These are phyloP conservation scores for Solanum corneliomulleri DNA, from an alignment of 257 asterid species.

Conservation along the genomic window DNA sequence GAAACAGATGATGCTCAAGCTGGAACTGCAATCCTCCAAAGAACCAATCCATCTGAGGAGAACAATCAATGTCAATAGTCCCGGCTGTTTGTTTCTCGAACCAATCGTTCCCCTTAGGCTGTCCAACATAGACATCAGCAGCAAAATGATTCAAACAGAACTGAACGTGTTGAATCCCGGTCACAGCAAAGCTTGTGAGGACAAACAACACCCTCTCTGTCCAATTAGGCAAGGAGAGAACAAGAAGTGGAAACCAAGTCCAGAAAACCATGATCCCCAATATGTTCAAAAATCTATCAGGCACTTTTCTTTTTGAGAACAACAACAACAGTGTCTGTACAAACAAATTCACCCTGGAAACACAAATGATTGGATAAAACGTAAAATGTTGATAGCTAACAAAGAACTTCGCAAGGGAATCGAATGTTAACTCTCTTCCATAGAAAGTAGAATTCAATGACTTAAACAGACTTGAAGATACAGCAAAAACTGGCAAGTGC, in stretches of 20 bases:
- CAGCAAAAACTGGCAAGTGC: too few species aligned
- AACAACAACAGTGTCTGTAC: slow-evolving; percentile 57
- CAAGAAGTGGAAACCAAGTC: slow-evolving; percentile 86
- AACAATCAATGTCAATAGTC: slow-evolving; percentile 58
- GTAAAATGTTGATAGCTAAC: slow-evolving; percentile 71
- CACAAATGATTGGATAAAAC: slow-evolving; percentile 57
- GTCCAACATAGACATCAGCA: slow-evolving; percentile 55
- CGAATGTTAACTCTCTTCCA: too few species aligned
- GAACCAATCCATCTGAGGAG: slow-evolving; percentile 77
- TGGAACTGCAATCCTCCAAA: slow-evolving; percentile 86
- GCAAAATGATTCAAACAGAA: slow-evolving; percentile 84
- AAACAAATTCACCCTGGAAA: slow-evolving; percentile 62
- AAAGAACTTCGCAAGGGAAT: slow-evolving; percentile 26
- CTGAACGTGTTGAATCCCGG: slow-evolving; percentile 71
- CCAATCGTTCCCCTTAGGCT: slow-evolving; percentile 73
- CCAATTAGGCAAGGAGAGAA: slow-evolving; percentile 59
- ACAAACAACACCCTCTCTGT: slow-evolving; percentile 49
- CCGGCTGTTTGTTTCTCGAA: slow-evolving; percentile 77
- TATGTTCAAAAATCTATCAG: slow-evolving; percentile 58
- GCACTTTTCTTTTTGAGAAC: slow-evolving; percentile 45
- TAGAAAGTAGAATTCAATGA: too few species aligned
- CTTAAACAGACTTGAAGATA: too few species aligned
- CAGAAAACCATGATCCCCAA: slow-evolving; percentile 62
- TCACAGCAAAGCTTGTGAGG: slow-evolving; percentile 40
- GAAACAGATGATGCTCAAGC: slow-evolving; percentile 82